Conservation (phyloP, 306 rosid species). For the Vicia villosa region DNA sequence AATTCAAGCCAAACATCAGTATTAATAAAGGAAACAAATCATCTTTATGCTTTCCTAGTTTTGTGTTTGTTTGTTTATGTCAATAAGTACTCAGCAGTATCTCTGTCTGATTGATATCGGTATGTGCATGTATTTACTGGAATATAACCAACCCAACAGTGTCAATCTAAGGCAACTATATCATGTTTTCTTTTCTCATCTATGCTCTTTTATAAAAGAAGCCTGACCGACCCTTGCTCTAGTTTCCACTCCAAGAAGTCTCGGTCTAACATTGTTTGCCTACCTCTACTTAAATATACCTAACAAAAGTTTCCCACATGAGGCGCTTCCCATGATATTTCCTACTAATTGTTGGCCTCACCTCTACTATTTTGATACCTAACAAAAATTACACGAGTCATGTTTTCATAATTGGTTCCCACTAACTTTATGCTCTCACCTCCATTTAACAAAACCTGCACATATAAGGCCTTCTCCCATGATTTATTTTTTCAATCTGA, state of each 20-base stretch:
- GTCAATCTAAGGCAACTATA: not conserved
- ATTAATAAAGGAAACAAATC: not conserved
- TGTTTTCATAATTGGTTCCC: not conserved
- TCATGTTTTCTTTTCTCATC: not conserved
- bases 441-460: not conserved
- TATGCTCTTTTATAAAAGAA: not conserved
- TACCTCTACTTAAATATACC: not conserved
- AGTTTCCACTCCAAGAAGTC: not conserved
- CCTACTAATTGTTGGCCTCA: not conserved
- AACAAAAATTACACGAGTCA: not conserved
- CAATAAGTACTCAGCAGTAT: not conserved
- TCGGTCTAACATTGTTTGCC: not conserved
- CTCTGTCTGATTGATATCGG: not conserved
- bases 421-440: not conserved
- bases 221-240: not conserved
- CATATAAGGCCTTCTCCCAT: not conserved
- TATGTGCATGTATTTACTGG: not conserved
- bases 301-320: not conserved
- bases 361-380: not conserved
- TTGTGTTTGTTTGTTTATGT: not conserved
- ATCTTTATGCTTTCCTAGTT: not conserved
- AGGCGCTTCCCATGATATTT: not conserved
- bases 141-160: not conserved
- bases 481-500: not conserved
- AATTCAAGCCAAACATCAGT: not conserved